Evolutionary conservation across 805 yeast genomes (phyloP), one percentile per base, ranked within the genome.

Genomic region (Spathaspora arborariae): DNA sequence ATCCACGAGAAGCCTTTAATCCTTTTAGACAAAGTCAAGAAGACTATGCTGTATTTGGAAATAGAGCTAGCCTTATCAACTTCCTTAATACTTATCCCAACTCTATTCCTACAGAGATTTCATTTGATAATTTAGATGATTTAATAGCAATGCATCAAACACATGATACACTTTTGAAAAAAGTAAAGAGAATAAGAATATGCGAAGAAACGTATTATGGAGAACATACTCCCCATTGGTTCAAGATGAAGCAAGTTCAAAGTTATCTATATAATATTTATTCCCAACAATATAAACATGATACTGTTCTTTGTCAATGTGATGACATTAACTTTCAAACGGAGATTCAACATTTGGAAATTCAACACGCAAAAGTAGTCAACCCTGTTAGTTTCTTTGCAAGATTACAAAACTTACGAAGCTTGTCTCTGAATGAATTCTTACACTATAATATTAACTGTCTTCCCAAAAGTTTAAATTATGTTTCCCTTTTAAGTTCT

Each of bases 341-440:
- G 5, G 13, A n/a, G 5, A 26, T 20, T 4, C 21, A 30, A 30
- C 42, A 40, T 20, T 40, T 40, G 35, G 42, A 40, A 26, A 40
- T 40, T 4, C 42, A 34, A 3, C 4, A 22, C 10, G 42, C 34
- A 9, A 40, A 19, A 18, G 20, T 40, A 6, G n/a, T 19, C 2
- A 16, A 40, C 20, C 34, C 35, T 18, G 21, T 6, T 13, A 10
- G 15, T 8, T 40, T 40, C 35, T 40, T 40, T 26, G 20, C 30
- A 3, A 13, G 34, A 30, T 16, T 40, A 22, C 8, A 19, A n/a
- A 40, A 40, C 20, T 26, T 40, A 11, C 8, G 16, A 15, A 40
- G 42, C 19, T 40, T 40, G 8, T 40, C 42, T 11, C 42, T 40
- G 36, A 20, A 40, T 30, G 42, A 40, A 13, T 26, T 40, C 18